phyloP scores from a whole-genome alignment of 2,329 filamentous ascomycete species.

The Clarireedia hainanense region DNA sequence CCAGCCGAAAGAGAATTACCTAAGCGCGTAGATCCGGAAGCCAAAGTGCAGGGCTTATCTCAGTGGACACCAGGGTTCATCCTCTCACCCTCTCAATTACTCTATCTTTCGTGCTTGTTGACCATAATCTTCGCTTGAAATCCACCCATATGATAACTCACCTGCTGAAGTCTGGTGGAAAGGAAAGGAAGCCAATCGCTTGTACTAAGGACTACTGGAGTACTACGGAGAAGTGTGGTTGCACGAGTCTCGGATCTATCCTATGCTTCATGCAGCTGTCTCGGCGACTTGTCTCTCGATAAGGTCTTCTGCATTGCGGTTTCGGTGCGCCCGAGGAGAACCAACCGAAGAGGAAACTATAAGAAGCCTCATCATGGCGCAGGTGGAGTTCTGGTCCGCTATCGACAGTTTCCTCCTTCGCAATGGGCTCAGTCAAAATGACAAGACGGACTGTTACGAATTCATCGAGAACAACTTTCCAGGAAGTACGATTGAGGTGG shows the following conservation, averaged over 20 bases:
- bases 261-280: too few species aligned
- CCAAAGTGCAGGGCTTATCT: not conserved
- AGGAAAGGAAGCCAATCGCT: too few species aligned
- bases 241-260: too few species aligned
- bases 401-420: constrained; percentile 23
- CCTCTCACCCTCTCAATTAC: not conserved
- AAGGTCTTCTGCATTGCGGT: not conserved
- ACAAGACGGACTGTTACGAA: constrained; percentile 24
- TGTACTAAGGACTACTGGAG: too few species aligned
- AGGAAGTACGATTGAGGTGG: constrained; percentile 25
- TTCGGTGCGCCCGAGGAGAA: not conserved
- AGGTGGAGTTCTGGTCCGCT: not conserved
- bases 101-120: not conserved
- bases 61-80: not conserved
- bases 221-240: too few species aligned
- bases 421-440: constrained; percentile 16
- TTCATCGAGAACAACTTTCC: constrained; percentile 31
- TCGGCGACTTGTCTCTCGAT: too few species aligned
- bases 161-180: too few species aligned
- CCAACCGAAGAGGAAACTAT: not conserved
- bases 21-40: not conserved
- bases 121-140: too few species aligned
- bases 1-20: too few species aligned
- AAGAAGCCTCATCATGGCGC: constrained; percentile 3
- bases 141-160: not conserved